A percentile compares a stretch with the other conserved stretches of the same genome.
Conservation (phyloP, 768 basidiomycete species). For the Trametes sanguinea region DNA sequence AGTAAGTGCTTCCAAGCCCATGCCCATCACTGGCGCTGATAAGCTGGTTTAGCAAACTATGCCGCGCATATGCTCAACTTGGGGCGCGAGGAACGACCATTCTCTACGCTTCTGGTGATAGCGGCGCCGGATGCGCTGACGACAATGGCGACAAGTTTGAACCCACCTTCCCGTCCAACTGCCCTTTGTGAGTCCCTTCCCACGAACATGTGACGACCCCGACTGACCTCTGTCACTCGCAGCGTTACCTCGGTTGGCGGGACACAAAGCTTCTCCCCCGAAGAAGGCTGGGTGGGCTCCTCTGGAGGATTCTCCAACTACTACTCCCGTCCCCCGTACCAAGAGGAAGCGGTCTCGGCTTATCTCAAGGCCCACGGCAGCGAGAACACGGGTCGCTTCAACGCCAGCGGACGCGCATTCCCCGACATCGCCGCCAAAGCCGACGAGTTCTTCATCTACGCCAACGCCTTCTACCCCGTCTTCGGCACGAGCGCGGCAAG, state of each 20-base stretch:
- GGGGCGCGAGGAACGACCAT: constrained; percentile 38
- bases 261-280: constrained; percentile 36
- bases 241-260: constrained; percentile 41
- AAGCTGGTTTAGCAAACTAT: constrained; percentile 38
- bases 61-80: constrained; percentile 37
- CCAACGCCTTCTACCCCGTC: constrained; percentile 29
- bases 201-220: not conserved
- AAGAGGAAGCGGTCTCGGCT: constrained; percentile 36
- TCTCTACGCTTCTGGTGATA: constrained; percentile 41
- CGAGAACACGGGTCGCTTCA: constrained; percentile 32
- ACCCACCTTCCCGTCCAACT: constrained; percentile 38
- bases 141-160: constrained; percentile 30
- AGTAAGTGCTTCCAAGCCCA: constrained; percentile 41
- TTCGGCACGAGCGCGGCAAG: constrained; percentile 63
- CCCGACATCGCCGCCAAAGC: constrained; percentile 49
- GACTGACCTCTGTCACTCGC: not conserved
- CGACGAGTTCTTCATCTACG: constrained; percentile 26
- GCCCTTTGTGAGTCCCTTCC: constrained; percentile 33
- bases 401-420: constrained; percentile 42
- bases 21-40: constrained; percentile 44
- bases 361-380: constrained; percentile 38
- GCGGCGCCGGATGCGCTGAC: constrained; percentile 34
- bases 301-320: constrained; percentile 40
- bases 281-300: constrained; percentile 34
- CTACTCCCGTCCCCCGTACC: constrained; percentile 39